Evolutionary conservation across 805 yeast species (phyloP).

Genomic region (Zygosaccharomyces pseudorouxii): DNA sequence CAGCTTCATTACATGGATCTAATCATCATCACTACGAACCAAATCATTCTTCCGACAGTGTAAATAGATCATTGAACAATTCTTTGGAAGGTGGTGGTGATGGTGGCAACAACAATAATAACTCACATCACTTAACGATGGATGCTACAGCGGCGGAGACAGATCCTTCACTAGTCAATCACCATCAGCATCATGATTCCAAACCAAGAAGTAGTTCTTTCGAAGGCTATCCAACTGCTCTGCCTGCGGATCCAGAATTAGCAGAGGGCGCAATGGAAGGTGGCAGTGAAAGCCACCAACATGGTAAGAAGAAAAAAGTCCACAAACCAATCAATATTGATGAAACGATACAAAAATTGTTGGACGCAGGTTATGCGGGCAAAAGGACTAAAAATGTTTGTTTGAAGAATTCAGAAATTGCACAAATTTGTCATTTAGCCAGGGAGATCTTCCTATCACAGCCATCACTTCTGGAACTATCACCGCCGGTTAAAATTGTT

Average conservation of each 20-base stretch:
- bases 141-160: not conserved
- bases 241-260: constrained; percentile 13
- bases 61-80: not conserved
- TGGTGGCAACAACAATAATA: constrained; percentile 1
- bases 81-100: constrained; percentile 1
- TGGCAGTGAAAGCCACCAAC: constrained; percentile 23
- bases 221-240: constrained; percentile 26
- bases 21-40: not conserved
- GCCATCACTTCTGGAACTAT: constrained; percentile 82
- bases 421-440: constrained; percentile 78
- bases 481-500: constrained; percentile 76
- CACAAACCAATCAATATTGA: constrained; percentile 56
- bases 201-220: constrained; percentile 9
- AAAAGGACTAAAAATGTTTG: constrained; percentile 88
- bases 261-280: constrained; percentile 15
- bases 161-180: constrained; percentile 9
- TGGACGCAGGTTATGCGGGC: constrained; percentile 95
- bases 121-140: constrained; percentile 1
- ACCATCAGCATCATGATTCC: constrained; percentile 1
- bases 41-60: not conserved
- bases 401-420: constrained; percentile 83
- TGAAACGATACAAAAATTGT: constrained; percentile 79
- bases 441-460: constrained; percentile 86
- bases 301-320: constrained; percentile 23
- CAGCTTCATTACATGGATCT: not conserved